Percentiles rank a stretch among this genome's conserved stretches.
These are phyloP conservation scores for Poa annua DNA, from an alignment of 176 grass and related monocot genomes.

Conservation along the genomic window DNA sequence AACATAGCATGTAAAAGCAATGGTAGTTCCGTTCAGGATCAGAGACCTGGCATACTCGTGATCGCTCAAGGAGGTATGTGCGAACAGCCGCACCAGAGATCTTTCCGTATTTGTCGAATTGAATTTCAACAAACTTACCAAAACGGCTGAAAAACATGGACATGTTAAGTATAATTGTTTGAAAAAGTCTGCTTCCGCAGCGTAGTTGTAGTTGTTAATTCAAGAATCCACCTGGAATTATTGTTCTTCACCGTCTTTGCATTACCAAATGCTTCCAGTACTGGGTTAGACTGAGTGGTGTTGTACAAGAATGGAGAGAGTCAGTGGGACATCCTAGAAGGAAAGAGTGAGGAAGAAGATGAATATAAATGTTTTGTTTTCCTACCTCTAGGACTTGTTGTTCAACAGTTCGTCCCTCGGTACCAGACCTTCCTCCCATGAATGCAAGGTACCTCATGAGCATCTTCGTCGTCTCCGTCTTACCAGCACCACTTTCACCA, in stretches of 20 bases:
- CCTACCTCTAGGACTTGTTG: slow-evolving; percentile 93
- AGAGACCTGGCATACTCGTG: slow-evolving; percentile 86
- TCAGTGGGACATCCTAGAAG: slow-evolving; percentile 25
- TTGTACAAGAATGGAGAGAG: slow-evolving; percentile 23
- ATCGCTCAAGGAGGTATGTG: slow-evolving; percentile 86
- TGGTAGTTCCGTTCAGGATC: slow-evolving; percentile 98
- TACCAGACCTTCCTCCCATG: slow-evolving; percentile 90
- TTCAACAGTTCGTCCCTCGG: slow-evolving; percentile 86
- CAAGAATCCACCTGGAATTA: slow-evolving; percentile 71
- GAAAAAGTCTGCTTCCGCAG: background rate
- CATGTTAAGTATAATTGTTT: background rate
- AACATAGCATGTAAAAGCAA: slow-evolving; percentile 96
- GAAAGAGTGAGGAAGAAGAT: background rate
- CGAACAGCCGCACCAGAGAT: slow-evolving; percentile 93
- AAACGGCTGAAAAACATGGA: slow-evolving; percentile 59
- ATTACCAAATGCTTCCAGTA: slow-evolving; percentile 96
- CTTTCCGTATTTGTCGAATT: slow-evolving; percentile 90
- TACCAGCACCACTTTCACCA: slow-evolving; percentile 95
- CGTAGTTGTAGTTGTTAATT: background rate
- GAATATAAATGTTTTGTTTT: background rate
- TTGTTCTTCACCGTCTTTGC: slow-evolving; percentile 96
- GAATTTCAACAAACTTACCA: slow-evolving; percentile 98
- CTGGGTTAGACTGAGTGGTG: slow-evolving; percentile 76
- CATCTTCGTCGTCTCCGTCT: slow-evolving; percentile 99
- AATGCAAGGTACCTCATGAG: slow-evolving; percentile 97